Conservation (phyloP, 768 basidiomycete genomes). For the Rhodosporidiobolus odoratus region DNA sequence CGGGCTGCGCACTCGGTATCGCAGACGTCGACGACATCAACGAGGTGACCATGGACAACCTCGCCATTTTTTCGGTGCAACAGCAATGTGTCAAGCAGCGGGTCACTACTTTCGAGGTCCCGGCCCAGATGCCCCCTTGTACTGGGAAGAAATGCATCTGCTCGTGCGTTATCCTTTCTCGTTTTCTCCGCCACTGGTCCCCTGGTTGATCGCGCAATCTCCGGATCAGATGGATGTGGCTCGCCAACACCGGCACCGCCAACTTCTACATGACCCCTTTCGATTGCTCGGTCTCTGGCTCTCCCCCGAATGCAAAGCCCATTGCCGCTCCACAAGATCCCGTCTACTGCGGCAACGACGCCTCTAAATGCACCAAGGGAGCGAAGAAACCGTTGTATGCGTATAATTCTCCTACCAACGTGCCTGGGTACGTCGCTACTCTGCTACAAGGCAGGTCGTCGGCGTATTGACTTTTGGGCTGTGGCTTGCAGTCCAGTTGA, state of each 20-base stretch:
- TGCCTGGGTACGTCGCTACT: background rate
- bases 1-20: slow-evolving; percentile 43
- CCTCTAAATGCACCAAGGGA: slow-evolving; percentile 9
- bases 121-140: slow-evolving; percentile 41
- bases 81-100: slow-evolving; percentile 41
- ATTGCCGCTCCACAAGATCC: slow-evolving; percentile 15
- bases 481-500: background rate
- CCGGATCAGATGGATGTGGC: background rate
- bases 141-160: slow-evolving; percentile 42
- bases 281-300: slow-evolving; percentile 16
- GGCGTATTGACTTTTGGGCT: too few species aligned
- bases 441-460: background rate
- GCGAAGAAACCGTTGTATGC: slow-evolving; percentile 26
- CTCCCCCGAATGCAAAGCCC: background rate
- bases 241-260: slow-evolving; percentile 26
- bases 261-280: slow-evolving; percentile 19
- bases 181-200: background rate
- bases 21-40: slow-evolving; percentile 36
- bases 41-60: slow-evolving; percentile 28
- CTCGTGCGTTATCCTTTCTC: slow-evolving; percentile 27
- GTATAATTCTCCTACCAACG: slow-evolving; percentile 19
- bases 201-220: background rate
- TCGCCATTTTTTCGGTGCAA: slow-evolving; percentile 42
- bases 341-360: slow-evolving; percentile 1
- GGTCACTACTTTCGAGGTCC: slow-evolving; percentile 40